phyloP scores from a whole-genome alignment of 1,284 basidiomycete species.

The Athelia sp. region DNA sequence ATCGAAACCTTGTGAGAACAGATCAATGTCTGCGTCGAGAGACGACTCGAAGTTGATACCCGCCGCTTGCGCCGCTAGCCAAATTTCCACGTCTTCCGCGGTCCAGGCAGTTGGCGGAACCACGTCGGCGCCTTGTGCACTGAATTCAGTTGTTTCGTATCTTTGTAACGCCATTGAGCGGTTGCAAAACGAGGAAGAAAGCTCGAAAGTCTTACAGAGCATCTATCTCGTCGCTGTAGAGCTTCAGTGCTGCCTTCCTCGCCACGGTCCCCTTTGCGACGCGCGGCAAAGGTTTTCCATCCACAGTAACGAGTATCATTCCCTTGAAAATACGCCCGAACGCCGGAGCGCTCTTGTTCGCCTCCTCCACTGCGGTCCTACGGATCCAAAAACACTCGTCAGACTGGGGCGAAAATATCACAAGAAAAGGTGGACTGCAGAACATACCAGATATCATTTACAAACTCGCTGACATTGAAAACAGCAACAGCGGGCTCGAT shows the following conservation, averaged over 20 bases:
- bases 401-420: no score
- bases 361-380: constrained; percentile 34
- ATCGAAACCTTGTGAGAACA: constrained; percentile 36
- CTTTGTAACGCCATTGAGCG: background rate
- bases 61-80: constrained; percentile 23
- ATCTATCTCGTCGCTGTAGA: constrained; percentile 29
- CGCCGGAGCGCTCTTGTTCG: constrained; percentile 31
- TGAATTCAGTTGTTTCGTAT: constrained; percentile 24
- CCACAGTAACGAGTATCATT: constrained; percentile 28
- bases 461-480: constrained; percentile 17
- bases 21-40: constrained; percentile 18
- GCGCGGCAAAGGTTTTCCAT: constrained; percentile 28
- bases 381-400: background rate
- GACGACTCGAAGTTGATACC: constrained; percentile 16
- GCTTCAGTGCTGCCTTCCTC: constrained; percentile 27
- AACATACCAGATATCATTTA: constrained; percentile 32
- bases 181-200: background rate
- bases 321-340: constrained; percentile 38
- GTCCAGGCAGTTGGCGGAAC: constrained; percentile 22
- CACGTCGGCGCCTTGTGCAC: constrained; percentile 9
- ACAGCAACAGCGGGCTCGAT: constrained; percentile 24
- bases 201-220: constrained; percentile 21
- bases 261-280: constrained; percentile 33
- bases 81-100: constrained; percentile 13
- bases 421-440: background rate